Evolutionary conservation across 2,329 filamentous ascomycete species (phyloP), one percentile per base, ranked within the genome.

Genomic region (Paradendryphiella salina): DNA sequence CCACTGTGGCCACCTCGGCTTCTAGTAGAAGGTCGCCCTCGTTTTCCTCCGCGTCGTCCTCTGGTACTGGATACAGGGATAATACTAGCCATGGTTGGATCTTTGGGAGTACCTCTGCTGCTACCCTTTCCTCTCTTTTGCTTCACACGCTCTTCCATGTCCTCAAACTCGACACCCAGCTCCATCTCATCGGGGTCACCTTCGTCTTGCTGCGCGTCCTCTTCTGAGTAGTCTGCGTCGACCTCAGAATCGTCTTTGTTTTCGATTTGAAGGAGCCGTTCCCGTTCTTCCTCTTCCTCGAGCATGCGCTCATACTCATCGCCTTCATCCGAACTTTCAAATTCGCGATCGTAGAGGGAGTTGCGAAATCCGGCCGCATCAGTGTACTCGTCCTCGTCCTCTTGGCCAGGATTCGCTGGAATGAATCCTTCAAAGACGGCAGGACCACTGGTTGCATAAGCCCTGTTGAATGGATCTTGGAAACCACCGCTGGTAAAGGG

Each of bases 371-470:
- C 57, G 23, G 49, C 29, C 37, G 66, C 54, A 14, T 51, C 51
- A 20, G 64, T 60, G 52, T 64, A 67, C 10, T 69, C 65, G 33
- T 66, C 64, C 42, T 74, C 72, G 10, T 73, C 63, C 35, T 71
- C 66, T 20, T 62, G 58, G 20, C 61, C 67, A 14, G 68, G 67
- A 10, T 51, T 50, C 10, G 67, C 69, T 31, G 73, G 72, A 40
- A 75, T 73, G 41, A 71, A 75, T 5, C 73, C 73, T 54, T 75
- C 72, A 45, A 74, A 70, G 20, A 75, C 65, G 8, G 72, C 59
- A 9, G 69, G 71, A 18, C 60, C 66, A 35, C 49, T 63, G 9
- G 57, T 61, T 37, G 57, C 48, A 41, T 66, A 69, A 2, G 56
- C 57, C 42, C 59, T 52, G 29, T 57, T 64, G 35, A 69, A 62